A percentile compares a stretch with the other conserved stretches of the same genome.
phyloP scores from a whole-genome alignment of 2,329 filamentous ascomycete genomes.

The Trichoderma pleuroti region DNA sequence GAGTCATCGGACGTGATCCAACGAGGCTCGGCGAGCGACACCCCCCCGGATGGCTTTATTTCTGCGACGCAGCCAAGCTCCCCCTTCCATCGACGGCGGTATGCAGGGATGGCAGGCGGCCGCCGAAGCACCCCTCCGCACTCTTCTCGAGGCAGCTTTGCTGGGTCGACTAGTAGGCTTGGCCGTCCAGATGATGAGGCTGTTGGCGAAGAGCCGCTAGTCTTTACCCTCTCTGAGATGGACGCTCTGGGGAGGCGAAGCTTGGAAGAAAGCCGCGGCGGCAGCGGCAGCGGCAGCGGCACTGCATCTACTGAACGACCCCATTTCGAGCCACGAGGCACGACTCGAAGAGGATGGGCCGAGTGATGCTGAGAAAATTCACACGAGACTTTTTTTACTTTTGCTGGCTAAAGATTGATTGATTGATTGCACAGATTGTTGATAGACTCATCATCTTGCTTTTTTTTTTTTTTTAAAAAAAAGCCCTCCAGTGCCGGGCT shows the following conservation, averaged over 20 bases:
- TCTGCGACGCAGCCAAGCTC: constrained; percentile 40
- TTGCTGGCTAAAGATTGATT: background rate
- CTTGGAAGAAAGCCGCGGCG: constrained; percentile 50
- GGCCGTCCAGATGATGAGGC: constrained; percentile 46
- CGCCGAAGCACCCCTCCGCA: constrained; percentile 43
- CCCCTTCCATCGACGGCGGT: constrained; percentile 46
- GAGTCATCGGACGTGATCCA: constrained; percentile 39
- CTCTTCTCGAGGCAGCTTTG: constrained; percentile 46
- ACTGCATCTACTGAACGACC: constrained; percentile 40
- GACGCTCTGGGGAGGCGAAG: constrained; percentile 57
- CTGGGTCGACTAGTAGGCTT: constrained; percentile 38
- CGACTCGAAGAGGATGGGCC: constrained; percentile 37
- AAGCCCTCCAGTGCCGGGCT: background rate
- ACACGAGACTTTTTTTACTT: background rate
- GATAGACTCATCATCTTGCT: constrained; percentile 8
- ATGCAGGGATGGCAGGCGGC: constrained; percentile 40
- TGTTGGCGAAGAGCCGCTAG: constrained; percentile 63
- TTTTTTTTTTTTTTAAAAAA: background rate
- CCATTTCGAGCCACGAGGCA: constrained; percentile 39
- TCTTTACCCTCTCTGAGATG: constrained; percentile 72
- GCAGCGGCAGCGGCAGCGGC: constrained; percentile 36
- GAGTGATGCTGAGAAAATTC: background rate
- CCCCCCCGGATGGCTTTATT: constrained; percentile 45
- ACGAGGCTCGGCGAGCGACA: constrained; percentile 44
- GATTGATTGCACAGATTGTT: constrained; percentile 11